Evolutionary conservation across 2,329 filamentous ascomycete species (phyloP), one percentile per base, ranked within the genome.

Genomic region (Ustilaginoidea virens): DNA sequence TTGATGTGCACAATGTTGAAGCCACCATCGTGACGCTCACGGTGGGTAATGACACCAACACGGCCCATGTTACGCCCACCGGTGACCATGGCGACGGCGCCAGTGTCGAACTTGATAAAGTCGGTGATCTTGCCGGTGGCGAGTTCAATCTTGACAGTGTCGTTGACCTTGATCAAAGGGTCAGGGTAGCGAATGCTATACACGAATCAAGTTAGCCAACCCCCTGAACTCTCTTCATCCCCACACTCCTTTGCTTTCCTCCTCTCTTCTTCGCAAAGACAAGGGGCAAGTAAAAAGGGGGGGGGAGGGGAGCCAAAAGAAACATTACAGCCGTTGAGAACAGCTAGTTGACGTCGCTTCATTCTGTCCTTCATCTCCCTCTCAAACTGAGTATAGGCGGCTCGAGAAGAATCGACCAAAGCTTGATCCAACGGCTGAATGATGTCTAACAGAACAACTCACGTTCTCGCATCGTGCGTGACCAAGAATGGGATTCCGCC

Each of bases 381-480:
- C 18, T 29, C 27, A 24, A 24, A 32, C 19, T 16, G 14, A 23
- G n/a, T n/a, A n/a, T n/a, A n/a, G 38, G 50, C 43, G 44, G 46
- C 43, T 33, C 25, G 28, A 33, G 22, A 28, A 26, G 53, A 61
- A 66, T 69, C 65, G 56, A 69, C 85, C 85, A 92, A 90, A 93
- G 72, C 81, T 90, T 92, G 83, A 82, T 87, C 83, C 87, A 94
- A 94, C 87, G 87, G 78, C 87, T 94, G 87, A 94, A 86, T 90
- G 86, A 94, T 83, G 80, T 80, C 67, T 73, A 68, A 74, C 67
- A 79, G 74, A 80, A 35, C 33, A 30, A 96, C 87, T 93, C 73
- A 98, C 87, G 90, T 98, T 85, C 90, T 80, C 69, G 90, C 90
- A 90, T 98, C 90, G 82, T 98, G 90, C 86, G 90, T 98, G 82